Base-by-base conservation (phyloP, 2,329 filamentous ascomycete species). In the Colletotrichum coccodes region DNA sequence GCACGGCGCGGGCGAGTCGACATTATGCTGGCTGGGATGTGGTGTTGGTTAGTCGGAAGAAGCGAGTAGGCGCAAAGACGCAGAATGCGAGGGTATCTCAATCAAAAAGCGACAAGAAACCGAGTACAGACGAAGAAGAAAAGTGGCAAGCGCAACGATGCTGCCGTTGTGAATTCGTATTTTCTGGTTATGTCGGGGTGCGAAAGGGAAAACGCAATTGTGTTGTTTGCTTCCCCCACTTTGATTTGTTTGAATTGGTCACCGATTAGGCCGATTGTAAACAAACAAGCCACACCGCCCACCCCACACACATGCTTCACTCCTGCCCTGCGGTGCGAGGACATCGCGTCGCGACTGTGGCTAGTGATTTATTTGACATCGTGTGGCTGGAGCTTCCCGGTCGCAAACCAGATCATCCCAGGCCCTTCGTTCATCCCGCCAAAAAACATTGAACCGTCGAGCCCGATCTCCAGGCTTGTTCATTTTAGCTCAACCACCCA, bases 1-100 rank as follows among this genome's bases (percentile, higher is more conserved):
- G 85, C 84, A 68, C 82, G 82, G 76, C 84, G 83, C 75, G 71
- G 82, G 78, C 57, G 81, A 77, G 64, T 28, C 30, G 70, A 72
- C 70, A 72, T 72, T 42, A 26, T 60, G 59, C 9, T 52, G 53
- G 42, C 49, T 60, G 36, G 26, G 46, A 7, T 16, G 32, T 14
- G 53, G 3, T 50, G 49, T 38, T 26, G 26, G 42, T 42, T 64
- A 34, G 42, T 46, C 38, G 52, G n/a, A 12, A 53, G 40, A 58
- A 57, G 54, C 36, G 42, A 44, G 26, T 14, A 28, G 28, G 47
- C 50, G n/a, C 47, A 61, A 58, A 52, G 36, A 50, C 16, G 56
- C 14, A 23, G 7, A 36, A 26, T 52, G 38, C 32, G 28, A 32
- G 63, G 57, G 64, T 66, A 66, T 69, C 61, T 56, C 61, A 65